Evolutionary conservation across 2,329 filamentous ascomycete species (phyloP).

Genomic region (Pyrenochaeta sp.): DNA sequence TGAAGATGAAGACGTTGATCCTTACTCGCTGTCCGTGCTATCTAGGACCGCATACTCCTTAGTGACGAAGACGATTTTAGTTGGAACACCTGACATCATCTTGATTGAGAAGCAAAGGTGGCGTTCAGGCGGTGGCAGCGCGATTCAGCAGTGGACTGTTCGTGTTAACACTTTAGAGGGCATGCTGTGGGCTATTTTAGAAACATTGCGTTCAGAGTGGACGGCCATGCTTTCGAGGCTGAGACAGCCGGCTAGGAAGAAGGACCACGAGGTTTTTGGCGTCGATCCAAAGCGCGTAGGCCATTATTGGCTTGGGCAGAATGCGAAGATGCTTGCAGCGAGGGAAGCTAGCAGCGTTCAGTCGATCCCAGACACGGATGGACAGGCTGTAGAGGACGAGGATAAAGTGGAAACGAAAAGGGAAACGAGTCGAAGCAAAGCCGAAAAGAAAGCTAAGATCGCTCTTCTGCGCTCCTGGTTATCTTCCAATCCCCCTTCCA

Average conservation of each 20-base stretch:
- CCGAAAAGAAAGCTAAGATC: conserved; percentile 69
- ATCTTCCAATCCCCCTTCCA: conserved; percentile 17
- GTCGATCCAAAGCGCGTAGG: conserved; percentile 51
- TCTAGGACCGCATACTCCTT: conserved; percentile 65
- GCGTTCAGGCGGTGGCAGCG: conserved; percentile 69
- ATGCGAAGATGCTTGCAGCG: conserved; percentile 12
- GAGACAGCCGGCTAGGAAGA: not conserved
- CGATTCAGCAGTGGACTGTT: conserved; percentile 83
- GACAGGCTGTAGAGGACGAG: conserved; percentile 19
- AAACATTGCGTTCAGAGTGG: conserved; percentile 13
- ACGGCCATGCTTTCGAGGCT: not conserved
- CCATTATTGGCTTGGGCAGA: conserved; percentile 45
- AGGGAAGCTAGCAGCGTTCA: not conserved
- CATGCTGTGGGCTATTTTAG: conserved; percentile 75
- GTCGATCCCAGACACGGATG: not conserved
- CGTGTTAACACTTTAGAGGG: conserved; percentile 83
- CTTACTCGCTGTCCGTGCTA: conserved; percentile 63
- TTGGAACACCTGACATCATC: conserved; percentile 70
- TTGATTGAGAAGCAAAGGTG: conserved; percentile 74
- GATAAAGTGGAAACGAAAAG: conserved; percentile 35
- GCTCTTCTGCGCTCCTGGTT: conserved; percentile 60
- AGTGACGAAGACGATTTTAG: conserved; percentile 58
- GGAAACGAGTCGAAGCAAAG: conserved; percentile 50
- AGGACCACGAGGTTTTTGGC: conserved; percentile 28
- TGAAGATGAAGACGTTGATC: conserved; percentile 38